These are phyloP conservation scores for Westerdykella ornata DNA, from an alignment of 2,329 filamentous ascomycete species.

Conservation along the genomic window DNA sequence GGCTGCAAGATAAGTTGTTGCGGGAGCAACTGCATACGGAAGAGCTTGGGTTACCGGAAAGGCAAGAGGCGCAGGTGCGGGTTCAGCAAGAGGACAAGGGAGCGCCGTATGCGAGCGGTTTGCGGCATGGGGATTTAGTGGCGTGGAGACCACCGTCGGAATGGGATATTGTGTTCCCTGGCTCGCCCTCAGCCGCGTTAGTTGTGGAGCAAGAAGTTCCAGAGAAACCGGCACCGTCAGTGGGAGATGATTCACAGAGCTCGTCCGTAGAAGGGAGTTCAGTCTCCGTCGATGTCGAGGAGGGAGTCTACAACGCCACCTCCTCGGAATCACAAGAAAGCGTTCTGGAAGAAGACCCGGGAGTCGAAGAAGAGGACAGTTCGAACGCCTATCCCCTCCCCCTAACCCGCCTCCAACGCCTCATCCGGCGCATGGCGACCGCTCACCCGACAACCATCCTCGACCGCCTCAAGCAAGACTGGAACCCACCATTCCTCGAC, in stretches of 20 bases:
- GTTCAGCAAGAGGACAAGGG: slow-evolving; percentile 7
- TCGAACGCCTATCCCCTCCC: slow-evolving; percentile 11
- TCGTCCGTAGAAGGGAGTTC: too few relatives aligned
- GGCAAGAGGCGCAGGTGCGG: too few relatives aligned
- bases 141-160: slow-evolving; percentile 27
- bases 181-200: neutral
- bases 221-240: slow-evolving; percentile 13
- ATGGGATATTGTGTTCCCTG: slow-evolving; percentile 30
- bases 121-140: slow-evolving; percentile 10
- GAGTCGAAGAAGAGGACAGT: too few relatives aligned
- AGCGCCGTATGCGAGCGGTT: slow-evolving; percentile 8
- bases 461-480: slow-evolving; percentile 49
- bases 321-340: neutral
- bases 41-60: neutral
- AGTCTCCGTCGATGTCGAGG: too few relatives aligned
- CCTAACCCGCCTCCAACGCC: slow-evolving; percentile 44
- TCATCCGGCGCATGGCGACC: slow-evolving; percentile 51
- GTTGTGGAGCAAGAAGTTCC: slow-evolving; percentile 7
- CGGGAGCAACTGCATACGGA: slow-evolving; percentile 2
- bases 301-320: too few relatives aligned
- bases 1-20: slow-evolving; percentile 11
- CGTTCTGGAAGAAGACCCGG: neutral
- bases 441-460: slow-evolving; percentile 50
- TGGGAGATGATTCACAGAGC: too few relatives aligned
- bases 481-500: slow-evolving; percentile 32